These are phyloP conservation scores for Lathyrus sativus DNA, from an alignment of 306 rosid species.

Conservation along the genomic window DNA sequence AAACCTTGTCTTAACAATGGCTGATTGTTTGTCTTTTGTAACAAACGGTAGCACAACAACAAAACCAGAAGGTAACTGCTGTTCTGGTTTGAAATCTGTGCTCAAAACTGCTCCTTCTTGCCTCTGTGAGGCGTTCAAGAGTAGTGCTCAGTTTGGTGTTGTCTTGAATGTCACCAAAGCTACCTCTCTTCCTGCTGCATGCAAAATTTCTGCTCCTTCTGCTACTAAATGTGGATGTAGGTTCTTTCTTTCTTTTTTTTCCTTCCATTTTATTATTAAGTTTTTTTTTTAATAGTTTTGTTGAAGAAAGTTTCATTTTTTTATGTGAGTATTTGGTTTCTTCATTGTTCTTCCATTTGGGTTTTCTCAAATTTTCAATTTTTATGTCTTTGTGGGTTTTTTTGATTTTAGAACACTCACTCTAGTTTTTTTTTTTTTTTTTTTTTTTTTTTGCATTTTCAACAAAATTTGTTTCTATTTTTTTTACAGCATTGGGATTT, in stretches of 20 bases:
- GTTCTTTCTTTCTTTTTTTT: conserved; percentile 12
- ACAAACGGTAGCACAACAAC: conserved; percentile 68
- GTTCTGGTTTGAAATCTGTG: conserved; percentile 80
- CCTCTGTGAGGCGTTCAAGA: conserved; percentile 83
- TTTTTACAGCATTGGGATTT: too few species aligned
- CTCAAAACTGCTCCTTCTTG: conserved; percentile 72
- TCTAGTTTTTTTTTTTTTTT: too few species aligned
- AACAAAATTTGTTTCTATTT: too few species aligned
- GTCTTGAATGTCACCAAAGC: conserved; percentile 85
- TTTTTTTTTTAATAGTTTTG: background rate
- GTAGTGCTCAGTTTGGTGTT: conserved; percentile 83
- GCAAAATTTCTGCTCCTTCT: conserved; percentile 86
- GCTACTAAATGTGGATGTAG: conserved; percentile 73
- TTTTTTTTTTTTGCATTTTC: too few species aligned
- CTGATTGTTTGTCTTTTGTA: conserved; percentile 85
- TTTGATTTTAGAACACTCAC: too few species aligned
- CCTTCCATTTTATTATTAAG: background rate
- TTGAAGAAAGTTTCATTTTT: conserved; percentile 15
- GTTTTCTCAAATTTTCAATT: background rate
- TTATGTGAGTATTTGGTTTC: background rate
- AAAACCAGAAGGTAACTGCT: conserved; percentile 73
- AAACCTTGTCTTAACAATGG: conserved; percentile 62
- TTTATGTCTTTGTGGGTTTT: background rate
- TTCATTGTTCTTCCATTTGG: background rate
- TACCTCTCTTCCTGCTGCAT: conserved; percentile 75